Conservation (phyloP, 1,139 yeast species). For the Debaryomyces subglobosus region DNA sequence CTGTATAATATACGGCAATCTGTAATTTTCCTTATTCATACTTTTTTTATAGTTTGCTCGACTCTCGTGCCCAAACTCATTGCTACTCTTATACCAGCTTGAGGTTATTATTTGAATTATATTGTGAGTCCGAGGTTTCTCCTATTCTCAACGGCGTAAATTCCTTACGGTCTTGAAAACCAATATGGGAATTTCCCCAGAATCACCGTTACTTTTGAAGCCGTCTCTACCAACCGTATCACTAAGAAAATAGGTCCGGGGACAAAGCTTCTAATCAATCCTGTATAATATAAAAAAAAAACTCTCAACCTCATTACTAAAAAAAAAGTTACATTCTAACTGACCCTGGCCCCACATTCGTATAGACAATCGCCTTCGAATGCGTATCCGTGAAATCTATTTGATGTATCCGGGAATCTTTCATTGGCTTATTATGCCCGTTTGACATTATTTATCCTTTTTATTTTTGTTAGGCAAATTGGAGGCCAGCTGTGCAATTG, state of each 20-base stretch:
- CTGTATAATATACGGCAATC: neutral
- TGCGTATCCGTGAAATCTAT: neutral
- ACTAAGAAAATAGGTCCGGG: neutral
- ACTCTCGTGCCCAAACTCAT: neutral
- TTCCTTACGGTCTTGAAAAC: neutral
- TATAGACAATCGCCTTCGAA: neutral
- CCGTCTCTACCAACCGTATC: neutral
- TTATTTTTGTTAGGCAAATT: neutral
- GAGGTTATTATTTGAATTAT: too few relatives aligned
- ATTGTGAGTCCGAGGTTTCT: neutral
- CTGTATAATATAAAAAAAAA: neutral
- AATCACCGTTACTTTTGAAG: neutral
- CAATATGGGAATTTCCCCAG: constrained; percentile 3
- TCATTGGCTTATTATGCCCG: neutral
- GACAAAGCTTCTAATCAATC: neutral
- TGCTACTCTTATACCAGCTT: neutral
- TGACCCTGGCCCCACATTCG: neutral
- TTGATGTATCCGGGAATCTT: neutral
- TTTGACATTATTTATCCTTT: neutral
- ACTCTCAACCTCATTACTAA: neutral
- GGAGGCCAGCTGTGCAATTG: neutral
- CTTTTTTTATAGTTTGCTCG: neutral
- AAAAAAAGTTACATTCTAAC: neutral
- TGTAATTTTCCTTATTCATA: neutral
- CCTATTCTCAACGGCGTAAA: neutral